Evolutionary conservation across 129 eudicot species (phyloP), one percentile per base, ranked within the genome.

Genomic region (sunflower (Helianthus annuus)): DNA sequence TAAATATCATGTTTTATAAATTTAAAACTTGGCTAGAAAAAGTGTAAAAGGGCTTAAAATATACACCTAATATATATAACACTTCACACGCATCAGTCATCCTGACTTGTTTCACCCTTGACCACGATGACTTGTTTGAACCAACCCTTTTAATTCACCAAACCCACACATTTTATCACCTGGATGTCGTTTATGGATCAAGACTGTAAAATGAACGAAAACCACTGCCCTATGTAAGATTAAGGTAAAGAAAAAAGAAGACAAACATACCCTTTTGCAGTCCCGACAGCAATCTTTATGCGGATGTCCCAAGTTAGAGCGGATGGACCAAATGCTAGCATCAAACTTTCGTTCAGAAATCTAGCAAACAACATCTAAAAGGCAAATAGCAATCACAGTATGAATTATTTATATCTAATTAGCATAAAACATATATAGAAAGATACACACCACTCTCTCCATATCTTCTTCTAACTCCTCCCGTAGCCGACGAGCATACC

Each of bases 241-340:
- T 27, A 4, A 38, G 36, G 52, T 68, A 69, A 3, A 61, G 75
- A 70, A 55, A 6, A 70, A 15, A 59, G 2, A 15, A 59, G 1
- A 39, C 10, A 9, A 19, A 46, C 86, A 48, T 76, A 92, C 98
- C 96, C 98, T 80, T 85, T 89, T 29, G 98, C 98, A 16, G 96
- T 89, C 69, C 96, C 98, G 57, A 89, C 55, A 2, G 98, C 98
- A 65, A 92, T 89, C 80, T 74, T 92, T 83, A 92, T 87, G 65
- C 96, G 83, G 16, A 87, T 87, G 73, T 92, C 92, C 96, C 98
- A 92, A 38, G 85, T 92, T 52, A 92, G 81, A 74, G 96, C 83
- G 72, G n/a, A n/a, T n/a, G n/a, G n/a, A 69, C 12, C 10, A 36
- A n/a, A 6, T n/a, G 48, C 48, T 38, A 39, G 59, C 4, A 68